A percentile compares a stretch with the other conserved stretches of the same genome.
phyloP scores from a whole-genome alignment of 768 basidiomycete species.

The Suillus occidentalis region DNA sequence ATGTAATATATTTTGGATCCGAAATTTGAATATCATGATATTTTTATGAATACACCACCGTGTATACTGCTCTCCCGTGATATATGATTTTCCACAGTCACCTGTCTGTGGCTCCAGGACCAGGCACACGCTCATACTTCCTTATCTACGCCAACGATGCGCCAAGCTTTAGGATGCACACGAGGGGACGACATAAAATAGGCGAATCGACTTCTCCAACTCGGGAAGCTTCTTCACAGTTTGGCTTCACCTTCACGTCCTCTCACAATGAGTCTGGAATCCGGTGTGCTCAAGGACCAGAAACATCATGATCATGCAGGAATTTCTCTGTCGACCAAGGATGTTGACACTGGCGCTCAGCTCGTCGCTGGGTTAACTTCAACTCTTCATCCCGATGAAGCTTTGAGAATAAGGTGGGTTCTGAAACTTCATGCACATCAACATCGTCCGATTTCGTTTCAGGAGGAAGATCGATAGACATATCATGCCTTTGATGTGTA shows the following conservation, averaged over 20 bases:
- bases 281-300: conserved; percentile 18
- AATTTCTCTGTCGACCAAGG: conserved; percentile 41
- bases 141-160: background rate
- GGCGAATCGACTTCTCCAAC: background rate
- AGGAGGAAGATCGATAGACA: conserved; percentile 61
- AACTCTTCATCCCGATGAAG: conserved; percentile 48
- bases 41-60: too few relatives aligned
- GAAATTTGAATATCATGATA: too few relatives aligned
- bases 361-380: conserved; percentile 43
- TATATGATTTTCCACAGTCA: background rate
- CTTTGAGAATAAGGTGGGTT: conserved; percentile 45
- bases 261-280: conserved; percentile 11
- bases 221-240: background rate
- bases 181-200: background rate
- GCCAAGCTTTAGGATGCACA: background rate
- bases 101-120: background rate
- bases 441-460: background rate
- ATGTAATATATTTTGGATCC: too few relatives aligned
- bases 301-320: conserved; percentile 33
- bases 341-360: conserved; percentile 60
- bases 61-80: too few relatives aligned
- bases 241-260: background rate
- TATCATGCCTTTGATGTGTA: conserved; percentile 63
- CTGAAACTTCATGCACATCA: background rate
- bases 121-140: background rate